These are phyloP conservation scores for Sorghum bicolor DNA, from an alignment of 176 grass and related monocot species.

Conservation along the genomic window Sorghum_bicolor_NCBIv3 NC_012876.2:59528501-59529000, in stretches of 20 bases:
- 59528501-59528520: too few relatives aligned
- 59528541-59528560: too few relatives aligned
- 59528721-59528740: too few relatives aligned
- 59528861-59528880: not conserved
- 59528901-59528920: conserved; percentile 26
- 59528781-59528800: too few relatives aligned
- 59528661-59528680: too few relatives aligned
- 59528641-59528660: too few relatives aligned
- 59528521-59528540: too few relatives aligned
- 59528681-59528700: too few relatives aligned
- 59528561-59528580: not conserved
- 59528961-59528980: conserved; percentile 35
- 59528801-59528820: not conserved
- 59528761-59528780: too few relatives aligned
- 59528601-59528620: too few relatives aligned
- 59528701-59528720: too few relatives aligned
- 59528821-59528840: not conserved
- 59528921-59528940: conserved; percentile 34
- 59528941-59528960: conserved; percentile 22
- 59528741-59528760: too few relatives aligned
- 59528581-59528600: not conserved
- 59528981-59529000: conserved; percentile 23
- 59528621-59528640: not conserved
- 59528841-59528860: conserved; percentile 11
- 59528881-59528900: not conserved